These are phyloP conservation scores for Phragmites australis DNA, from an alignment of 176 grass and related monocot genomes.

Conservation along the genomic window DNA sequence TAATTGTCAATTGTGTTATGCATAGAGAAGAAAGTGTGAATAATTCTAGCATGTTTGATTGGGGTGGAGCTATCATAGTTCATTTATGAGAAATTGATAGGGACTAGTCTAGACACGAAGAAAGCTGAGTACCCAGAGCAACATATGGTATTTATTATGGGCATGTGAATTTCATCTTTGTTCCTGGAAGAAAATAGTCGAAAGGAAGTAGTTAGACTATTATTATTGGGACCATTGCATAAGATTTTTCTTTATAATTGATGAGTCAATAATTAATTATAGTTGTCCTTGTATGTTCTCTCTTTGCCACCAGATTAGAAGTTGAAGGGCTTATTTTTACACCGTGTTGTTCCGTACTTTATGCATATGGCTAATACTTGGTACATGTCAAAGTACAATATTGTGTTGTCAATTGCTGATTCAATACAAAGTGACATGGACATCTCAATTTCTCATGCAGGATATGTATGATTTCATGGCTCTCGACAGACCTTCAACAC, in stretches of 20 bases:
- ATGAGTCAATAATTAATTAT: not conserved
- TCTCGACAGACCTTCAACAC: constrained; percentile 84
- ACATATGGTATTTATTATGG: too few relatives aligned
- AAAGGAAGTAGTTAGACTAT: not conserved
- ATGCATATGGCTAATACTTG: not conserved
- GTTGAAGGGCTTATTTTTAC: not conserved
- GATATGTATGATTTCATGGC: constrained; percentile 99
- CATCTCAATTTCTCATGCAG: constrained; percentile 46
- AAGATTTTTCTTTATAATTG: not conserved
- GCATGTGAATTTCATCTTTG: not conserved
- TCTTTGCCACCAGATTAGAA: not conserved
- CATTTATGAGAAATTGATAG: not conserved
- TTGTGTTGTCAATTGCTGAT: constrained; percentile 28
- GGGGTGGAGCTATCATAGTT: constrained; percentile 2
- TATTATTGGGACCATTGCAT: not conserved
- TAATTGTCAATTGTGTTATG: not conserved
- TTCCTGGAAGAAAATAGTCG: not conserved
- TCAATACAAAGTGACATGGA: constrained; percentile 1
- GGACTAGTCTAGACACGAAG: too few relatives aligned
- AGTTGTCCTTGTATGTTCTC: not conserved
- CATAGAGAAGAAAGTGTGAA: not conserved
- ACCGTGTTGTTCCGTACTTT: not conserved
- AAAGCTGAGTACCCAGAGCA: too few relatives aligned
- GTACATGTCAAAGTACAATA: not conserved
- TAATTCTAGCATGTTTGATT: constrained; percentile 34